Evolutionary conservation across 768 basidiomycete genomes (phyloP).

Genomic region (Asterophora lycoperdoides): DNA sequence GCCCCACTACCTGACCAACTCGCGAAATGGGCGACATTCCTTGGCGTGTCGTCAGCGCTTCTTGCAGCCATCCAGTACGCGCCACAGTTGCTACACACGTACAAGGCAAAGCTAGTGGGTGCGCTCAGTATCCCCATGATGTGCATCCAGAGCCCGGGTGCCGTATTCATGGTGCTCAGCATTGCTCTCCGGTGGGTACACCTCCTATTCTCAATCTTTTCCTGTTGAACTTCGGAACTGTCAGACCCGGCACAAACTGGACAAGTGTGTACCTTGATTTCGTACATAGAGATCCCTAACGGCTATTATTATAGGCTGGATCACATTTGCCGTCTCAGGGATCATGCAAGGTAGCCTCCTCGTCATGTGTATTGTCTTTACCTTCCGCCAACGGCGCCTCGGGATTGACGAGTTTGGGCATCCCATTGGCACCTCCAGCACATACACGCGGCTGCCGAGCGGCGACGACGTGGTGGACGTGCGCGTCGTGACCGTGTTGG

Average conservation of each 20-base stretch:
- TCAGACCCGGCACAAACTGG: constrained; percentile 78
- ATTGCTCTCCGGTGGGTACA: constrained; percentile 60
- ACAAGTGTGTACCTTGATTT: constrained; percentile 48
- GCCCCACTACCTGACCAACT: constrained; percentile 30
- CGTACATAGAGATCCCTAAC: not conserved
- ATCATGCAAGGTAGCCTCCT: constrained; percentile 80
- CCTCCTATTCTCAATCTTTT: not conserved
- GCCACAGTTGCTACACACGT: constrained; percentile 84
- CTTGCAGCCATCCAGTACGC: constrained; percentile 84
- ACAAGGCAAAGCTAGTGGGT: constrained; percentile 74
- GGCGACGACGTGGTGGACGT: constrained; percentile 15
- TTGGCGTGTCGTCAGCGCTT: constrained; percentile 76
- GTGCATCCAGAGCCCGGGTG: constrained; percentile 90
- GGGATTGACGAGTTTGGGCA: constrained; percentile 89
- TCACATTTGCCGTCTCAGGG: constrained; percentile 76
- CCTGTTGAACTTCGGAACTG: constrained; percentile 1
- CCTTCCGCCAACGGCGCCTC: constrained; percentile 65
- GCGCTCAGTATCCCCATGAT: constrained; percentile 95
- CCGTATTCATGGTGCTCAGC: constrained; percentile 79
- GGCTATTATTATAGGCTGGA: constrained; percentile 53
- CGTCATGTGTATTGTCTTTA: constrained; percentile 84
- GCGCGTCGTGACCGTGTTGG: constrained; percentile 20
- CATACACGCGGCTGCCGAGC: not conserved
- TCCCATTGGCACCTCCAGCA: constrained; percentile 22
- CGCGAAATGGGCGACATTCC: constrained; percentile 73